A percentile compares a stretch with the other conserved stretches of the same genome.
Conservation (phyloP, 441 rosid species). For the Bruguiera hainesii region DNA sequence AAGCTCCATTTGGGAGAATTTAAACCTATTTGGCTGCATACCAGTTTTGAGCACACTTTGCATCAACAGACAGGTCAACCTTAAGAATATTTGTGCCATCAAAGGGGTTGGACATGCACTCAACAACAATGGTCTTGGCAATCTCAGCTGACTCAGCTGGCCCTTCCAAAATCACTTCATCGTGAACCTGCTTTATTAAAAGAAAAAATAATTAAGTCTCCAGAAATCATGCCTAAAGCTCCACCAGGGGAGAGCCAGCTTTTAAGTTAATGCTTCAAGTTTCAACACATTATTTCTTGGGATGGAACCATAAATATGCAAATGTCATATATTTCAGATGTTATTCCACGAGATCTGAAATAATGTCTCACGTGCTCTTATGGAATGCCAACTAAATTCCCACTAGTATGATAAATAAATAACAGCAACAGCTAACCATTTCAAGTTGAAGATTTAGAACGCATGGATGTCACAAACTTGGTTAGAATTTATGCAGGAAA, state of each 20-base stretch:
- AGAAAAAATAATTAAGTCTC: slow-evolving; percentile 10
- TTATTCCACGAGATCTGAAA: too few species aligned
- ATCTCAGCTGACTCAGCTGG: slow-evolving; percentile 83
- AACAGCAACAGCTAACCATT: too few species aligned
- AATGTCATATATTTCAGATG: too few species aligned
- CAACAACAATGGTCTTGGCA: slow-evolving; percentile 77
- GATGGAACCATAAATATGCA: neutral
- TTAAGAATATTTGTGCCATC: slow-evolving; percentile 68
- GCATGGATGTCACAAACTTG: neutral
- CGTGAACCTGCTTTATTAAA: slow-evolving; percentile 67
- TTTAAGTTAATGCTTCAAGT: neutral
- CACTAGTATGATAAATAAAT: too few species aligned
- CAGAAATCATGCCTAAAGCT: slow-evolving; percentile 3
- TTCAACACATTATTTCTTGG: neutral
- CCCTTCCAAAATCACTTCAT: slow-evolving; percentile 98
- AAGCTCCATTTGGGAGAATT: slow-evolving; percentile 5
- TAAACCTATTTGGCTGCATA: slow-evolving; percentile 67
- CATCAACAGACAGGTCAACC: slow-evolving; percentile 81
- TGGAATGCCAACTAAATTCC: too few species aligned
- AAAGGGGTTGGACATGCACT: slow-evolving; percentile 91
- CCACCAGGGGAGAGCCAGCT: slow-evolving; percentile 6
- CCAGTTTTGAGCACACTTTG: slow-evolving; percentile 95
- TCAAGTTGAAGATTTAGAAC: too few species aligned
- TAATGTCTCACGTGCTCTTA: too few species aligned
- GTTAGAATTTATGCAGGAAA: neutral